Evolutionary conservation across 768 basidiomycete genomes (phyloP), one percentile per base, ranked within the genome.

Genomic region (Amanita rimosa): DNA sequence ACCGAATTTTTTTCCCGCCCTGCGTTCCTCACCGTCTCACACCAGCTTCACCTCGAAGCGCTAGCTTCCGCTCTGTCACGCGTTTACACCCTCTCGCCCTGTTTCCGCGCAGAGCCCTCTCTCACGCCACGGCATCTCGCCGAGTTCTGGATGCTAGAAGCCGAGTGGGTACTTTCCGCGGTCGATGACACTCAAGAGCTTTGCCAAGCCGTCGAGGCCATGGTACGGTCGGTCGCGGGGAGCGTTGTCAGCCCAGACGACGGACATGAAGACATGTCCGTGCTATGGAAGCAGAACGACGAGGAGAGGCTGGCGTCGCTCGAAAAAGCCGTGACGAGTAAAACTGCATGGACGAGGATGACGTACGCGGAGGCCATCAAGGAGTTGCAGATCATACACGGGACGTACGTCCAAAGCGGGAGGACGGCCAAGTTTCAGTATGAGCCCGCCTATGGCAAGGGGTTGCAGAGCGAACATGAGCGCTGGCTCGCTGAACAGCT

Each of bases 71-170:
- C 89, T 0, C 64, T 94, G 14, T 76, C 84, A 0, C 79, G 94
- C 16, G 86, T 89, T 1, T 99, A 93, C 68, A 94, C 94, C 1
- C 76, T 99, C 19, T 83, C 88, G 0, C 94, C 96, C 0, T 85
- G 86, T 54, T 99, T 99, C 66, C 85, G 96, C 13, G 95, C 96
- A 17, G 96, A 99, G 60, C 79, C 79, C 4, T 87, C 84, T 2
- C 75, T 83, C 55, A 97, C 95, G 1, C 78, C 79, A 27, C 74
- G 95, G n/a, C 96, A 99, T 61, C 76, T 99, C 10, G 81, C 90
- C 44, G 96, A 99, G 63, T 99, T 99, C 64, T 97, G 91, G 87
- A 99, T 99, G 96, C 78, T 97, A 47, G 96, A 99, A 66, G 94
- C 89, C 0, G 96, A 99, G 61, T 83, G 90, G 76, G 81, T 81